A percentile compares a stretch with the other conserved stretches of the same genome.
phyloP scores from a whole-genome alignment of 371 early-diverging fungal genomes.

The Actinomucor elegans region DNA sequence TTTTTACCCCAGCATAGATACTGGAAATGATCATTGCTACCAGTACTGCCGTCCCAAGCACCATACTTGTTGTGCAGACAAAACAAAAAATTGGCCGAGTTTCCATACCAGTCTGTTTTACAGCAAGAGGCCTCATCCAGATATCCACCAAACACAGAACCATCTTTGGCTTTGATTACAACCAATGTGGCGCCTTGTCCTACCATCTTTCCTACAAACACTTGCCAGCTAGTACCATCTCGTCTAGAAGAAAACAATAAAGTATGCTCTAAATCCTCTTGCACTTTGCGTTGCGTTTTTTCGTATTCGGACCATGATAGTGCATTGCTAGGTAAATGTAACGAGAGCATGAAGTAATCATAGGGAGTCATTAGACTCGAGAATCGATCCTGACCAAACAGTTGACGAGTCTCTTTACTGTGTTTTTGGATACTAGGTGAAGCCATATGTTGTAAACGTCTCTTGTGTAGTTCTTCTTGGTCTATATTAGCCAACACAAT shows the following conservation, averaged over 20 bases:
- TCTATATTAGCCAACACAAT: slow-evolving; percentile 2
- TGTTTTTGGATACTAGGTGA: slow-evolving; percentile 26
- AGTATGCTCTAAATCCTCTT: slow-evolving; percentile 18
- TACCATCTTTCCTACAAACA: slow-evolving; percentile 50
- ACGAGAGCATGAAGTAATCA: slow-evolving; percentile 38
- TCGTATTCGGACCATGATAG: slow-evolving; percentile 33
- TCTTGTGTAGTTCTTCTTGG: slow-evolving; percentile 8
- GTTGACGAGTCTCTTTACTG: background rate
- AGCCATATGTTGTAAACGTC: slow-evolving; percentile 20
- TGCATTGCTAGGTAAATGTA: slow-evolving; percentile 27
- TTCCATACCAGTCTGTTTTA: slow-evolving; percentile 75
- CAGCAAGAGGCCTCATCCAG: slow-evolving; percentile 55
- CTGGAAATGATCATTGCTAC: slow-evolving; percentile 74
- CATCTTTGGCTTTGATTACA: slow-evolving; percentile 50
- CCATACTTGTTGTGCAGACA: slow-evolving; percentile 3
- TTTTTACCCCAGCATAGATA: slow-evolving; percentile 81
- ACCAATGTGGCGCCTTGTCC: slow-evolving; percentile 51
- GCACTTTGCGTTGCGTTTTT: slow-evolving; percentile 7
- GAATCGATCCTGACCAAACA: slow-evolving; percentile 14
- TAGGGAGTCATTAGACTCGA: slow-evolving; percentile 32
- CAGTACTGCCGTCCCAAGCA: slow-evolving; percentile 27
- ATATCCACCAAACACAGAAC: slow-evolving; percentile 75
- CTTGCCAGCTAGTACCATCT: slow-evolving; percentile 68
- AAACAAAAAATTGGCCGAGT: slow-evolving; percentile 67
- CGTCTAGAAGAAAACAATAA: slow-evolving; percentile 57